These are phyloP conservation scores for Tetracentron sinense DNA, from an alignment of 164 flowering plant genomes.

Conservation along the genomic window DNA sequence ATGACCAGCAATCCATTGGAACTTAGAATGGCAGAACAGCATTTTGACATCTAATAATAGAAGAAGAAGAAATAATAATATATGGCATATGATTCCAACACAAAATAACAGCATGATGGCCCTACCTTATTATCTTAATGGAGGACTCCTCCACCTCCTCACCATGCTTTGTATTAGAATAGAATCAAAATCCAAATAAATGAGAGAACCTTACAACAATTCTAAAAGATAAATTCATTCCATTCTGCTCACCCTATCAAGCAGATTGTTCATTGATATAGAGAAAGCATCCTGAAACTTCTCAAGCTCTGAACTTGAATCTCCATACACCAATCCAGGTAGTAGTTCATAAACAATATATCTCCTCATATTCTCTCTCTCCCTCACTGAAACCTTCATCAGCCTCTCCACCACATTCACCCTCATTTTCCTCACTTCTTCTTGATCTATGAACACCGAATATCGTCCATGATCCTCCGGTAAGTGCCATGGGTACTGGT, in stretches of 20 bases:
- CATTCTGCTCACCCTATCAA: conserved; percentile 38
- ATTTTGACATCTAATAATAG: too few relatives aligned
- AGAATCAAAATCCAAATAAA: too few relatives aligned
- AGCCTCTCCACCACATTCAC: conserved; percentile 59
- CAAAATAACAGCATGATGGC: too few relatives aligned
- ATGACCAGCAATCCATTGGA: too few relatives aligned
- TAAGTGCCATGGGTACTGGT: conserved; percentile 88
- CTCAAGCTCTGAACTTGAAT: conserved; percentile 34
- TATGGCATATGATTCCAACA: too few relatives aligned
- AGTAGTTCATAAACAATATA: conserved; percentile 61
- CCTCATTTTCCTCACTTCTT: conserved; percentile 44
- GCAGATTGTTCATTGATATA: conserved; percentile 47
- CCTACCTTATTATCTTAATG: too few relatives aligned
- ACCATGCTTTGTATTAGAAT: too few relatives aligned
- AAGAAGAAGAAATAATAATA: too few relatives aligned
- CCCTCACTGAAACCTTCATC: conserved; percentile 31
- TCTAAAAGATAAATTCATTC: conserved; percentile 1
- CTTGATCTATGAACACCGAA: too few relatives aligned
- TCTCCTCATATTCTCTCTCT: conserved; percentile 71
- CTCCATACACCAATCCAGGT: conserved; percentile 73
- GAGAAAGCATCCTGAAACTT: conserved; percentile 70
- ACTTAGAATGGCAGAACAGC: too few relatives aligned
- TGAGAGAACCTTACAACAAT: too few relatives aligned
- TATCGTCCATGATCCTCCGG: conserved; percentile 60
- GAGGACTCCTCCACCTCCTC: too few relatives aligned